Conservation (phyloP, 2,329 filamentous ascomycete species). For the Fusarium staphyleae region DNA sequence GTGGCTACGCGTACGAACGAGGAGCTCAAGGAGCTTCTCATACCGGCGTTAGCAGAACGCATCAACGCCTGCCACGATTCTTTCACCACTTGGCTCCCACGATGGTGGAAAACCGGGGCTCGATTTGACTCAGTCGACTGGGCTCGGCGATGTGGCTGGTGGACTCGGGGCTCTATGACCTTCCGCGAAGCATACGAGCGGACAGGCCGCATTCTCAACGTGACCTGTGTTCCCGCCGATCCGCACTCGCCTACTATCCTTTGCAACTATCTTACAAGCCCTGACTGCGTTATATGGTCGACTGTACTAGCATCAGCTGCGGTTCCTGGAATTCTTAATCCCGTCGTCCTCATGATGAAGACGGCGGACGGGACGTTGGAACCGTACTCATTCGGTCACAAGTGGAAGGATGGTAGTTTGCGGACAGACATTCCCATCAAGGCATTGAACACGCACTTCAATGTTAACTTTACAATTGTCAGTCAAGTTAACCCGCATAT, state of each 20-base stretch:
- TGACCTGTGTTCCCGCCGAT: constrained; percentile 94
- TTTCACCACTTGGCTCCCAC: constrained; percentile 75
- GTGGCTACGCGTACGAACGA: constrained; percentile 91
- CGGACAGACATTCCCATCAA: constrained; percentile 96
- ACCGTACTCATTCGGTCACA: constrained; percentile 96
- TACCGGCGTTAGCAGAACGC: constrained; percentile 83
- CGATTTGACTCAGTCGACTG: constrained; percentile 94
- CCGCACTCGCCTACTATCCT: constrained; percentile 92
- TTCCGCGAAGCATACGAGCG: constrained; percentile 94
- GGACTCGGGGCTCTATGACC: constrained; percentile 87
- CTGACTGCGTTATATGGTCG: constrained; percentile 98
- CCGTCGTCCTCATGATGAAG: constrained; percentile 93
- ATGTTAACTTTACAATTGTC: constrained; percentile 96
- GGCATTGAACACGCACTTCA: constrained; percentile 94
- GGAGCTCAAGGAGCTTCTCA: constrained; percentile 82
- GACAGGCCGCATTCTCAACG: constrained; percentile 93
- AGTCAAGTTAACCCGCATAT: constrained; percentile 94
- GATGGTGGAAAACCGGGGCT: constrained; percentile 93
- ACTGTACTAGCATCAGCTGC: constrained; percentile 94
- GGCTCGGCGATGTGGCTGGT: constrained; percentile 87
- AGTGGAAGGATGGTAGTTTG: constrained; percentile 97
- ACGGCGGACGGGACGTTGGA: constrained; percentile 76
- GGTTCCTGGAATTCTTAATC: constrained; percentile 94
- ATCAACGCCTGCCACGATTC: constrained; percentile 87
- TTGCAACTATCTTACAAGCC: constrained; percentile 92